Percentiles rank a stretch among this genome's conserved stretches.
phyloP scores from a whole-genome alignment of 306 rosid genomes.

The Quercus parvula region DNA sequence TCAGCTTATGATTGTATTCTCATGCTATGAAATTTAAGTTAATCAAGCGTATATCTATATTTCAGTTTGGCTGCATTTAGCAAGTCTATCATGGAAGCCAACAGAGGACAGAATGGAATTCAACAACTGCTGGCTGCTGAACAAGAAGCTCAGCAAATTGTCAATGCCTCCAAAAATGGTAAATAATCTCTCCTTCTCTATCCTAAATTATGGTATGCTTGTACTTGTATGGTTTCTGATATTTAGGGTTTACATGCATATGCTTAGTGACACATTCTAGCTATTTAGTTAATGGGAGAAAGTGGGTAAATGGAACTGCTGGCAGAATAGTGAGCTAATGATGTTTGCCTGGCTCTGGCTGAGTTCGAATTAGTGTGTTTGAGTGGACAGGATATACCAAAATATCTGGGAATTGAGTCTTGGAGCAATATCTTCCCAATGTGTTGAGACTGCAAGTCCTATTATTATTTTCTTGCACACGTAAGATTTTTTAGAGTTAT shows the following conservation, averaged over 20 bases:
- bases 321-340: neutral
- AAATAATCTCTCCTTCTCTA: constrained; percentile 12
- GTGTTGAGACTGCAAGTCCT: neutral
- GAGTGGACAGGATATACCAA: neutral
- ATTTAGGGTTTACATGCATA: neutral
- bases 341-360: neutral
- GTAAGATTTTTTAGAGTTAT: neutral
- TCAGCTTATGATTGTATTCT: neutral
- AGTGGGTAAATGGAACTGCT: neutral
- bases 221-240: neutral
- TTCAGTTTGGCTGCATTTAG: neutral
- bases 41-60: neutral
- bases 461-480: neutral
- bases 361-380: neutral
- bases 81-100: constrained; percentile 61
- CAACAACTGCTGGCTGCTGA: constrained; percentile 94
- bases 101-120: constrained; percentile 86
- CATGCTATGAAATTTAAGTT: neutral
- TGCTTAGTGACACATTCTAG: neutral
- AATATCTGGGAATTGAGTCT: neutral
- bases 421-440: neutral
- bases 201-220: neutral
- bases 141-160: constrained; percentile 93
- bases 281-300: neutral
- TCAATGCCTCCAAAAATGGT: constrained; percentile 83